These are phyloP conservation scores for Aureobasidium melanogenum DNA, from an alignment of 2,329 filamentous ascomycete species.

Conservation along the genomic window DNA sequence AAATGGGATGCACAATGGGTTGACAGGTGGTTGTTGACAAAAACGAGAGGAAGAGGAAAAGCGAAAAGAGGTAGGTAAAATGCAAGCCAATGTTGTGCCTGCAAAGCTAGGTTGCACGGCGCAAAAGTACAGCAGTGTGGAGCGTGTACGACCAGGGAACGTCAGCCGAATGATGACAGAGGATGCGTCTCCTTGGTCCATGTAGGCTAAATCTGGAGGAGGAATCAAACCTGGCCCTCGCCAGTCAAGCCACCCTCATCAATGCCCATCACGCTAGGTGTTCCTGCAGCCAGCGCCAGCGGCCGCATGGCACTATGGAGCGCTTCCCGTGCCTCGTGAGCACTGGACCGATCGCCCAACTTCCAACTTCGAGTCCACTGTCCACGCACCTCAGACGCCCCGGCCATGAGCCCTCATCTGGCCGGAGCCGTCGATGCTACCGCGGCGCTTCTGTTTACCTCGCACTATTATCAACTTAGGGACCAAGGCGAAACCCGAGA, in stretches of 20 bases:
- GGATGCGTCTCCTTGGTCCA: background rate
- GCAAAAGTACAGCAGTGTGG: conserved; percentile 7
- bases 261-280: conserved; percentile 8
- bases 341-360: background rate
- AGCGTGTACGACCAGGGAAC: conserved; percentile 10
- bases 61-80: background rate
- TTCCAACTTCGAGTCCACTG: background rate
- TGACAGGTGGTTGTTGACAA: background rate
- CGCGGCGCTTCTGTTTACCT: conserved; percentile 2
- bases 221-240: conserved; percentile 4
- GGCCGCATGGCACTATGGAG: conserved; percentile 6
- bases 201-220: conserved; percentile 11
- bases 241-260: conserved; percentile 9
- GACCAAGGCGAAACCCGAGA: conserved; percentile 1
- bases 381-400: background rate
- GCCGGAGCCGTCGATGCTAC: background rate
- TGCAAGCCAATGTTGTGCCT: conserved; percentile 7
- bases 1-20: background rate
- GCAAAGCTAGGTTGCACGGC: conserved; percentile 10
- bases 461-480: background rate
- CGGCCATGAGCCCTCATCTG: background rate
- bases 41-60: background rate
- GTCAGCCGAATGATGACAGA: conserved; percentile 10
- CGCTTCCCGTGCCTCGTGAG: conserved; percentile 3
- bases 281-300: conserved; percentile 10